Percentiles rank a stretch among this genome's conserved stretches.
Conservation (phyloP, 768 basidiomycete species). For the Pulveroboletus sp. region DNA sequence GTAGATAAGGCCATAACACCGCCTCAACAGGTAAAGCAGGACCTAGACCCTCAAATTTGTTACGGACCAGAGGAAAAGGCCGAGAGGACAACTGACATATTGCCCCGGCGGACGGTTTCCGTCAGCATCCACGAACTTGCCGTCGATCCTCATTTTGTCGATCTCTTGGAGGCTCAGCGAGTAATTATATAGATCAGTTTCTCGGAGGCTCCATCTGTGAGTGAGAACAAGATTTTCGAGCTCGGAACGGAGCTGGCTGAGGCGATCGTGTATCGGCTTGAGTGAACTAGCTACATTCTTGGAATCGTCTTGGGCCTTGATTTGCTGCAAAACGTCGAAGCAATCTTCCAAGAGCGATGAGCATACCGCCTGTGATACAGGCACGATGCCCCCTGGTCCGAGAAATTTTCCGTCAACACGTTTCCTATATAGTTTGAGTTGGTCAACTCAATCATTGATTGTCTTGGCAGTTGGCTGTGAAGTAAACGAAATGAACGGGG, state of each 20-base stretch:
- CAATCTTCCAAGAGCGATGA: constrained; percentile 93
- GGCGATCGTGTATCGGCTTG: constrained; percentile 90
- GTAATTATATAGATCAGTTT: constrained; percentile 93
- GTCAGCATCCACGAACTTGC: constrained; percentile 93
- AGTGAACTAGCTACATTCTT: constrained; percentile 81
- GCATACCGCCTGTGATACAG: constrained; percentile 86
- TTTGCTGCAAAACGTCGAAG: constrained; percentile 93
- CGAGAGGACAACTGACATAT: constrained; percentile 57
- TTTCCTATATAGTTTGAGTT: constrained; percentile 45
- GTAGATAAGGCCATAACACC: constrained; percentile 97
- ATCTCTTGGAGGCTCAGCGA: constrained; percentile 91
- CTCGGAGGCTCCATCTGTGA: constrained; percentile 93
- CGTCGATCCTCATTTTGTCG: constrained; percentile 94
- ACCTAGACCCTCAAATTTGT: constrained; percentile 47
- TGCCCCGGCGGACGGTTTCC: constrained; percentile 91
- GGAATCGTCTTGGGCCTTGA: constrained; percentile 87
- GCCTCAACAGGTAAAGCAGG: constrained; percentile 82
- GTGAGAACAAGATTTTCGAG: constrained; percentile 90
- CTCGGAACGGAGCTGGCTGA: constrained; percentile 79
- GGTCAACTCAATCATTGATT: constrained; percentile 1
- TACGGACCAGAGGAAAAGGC: neutral
- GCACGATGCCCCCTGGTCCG: constrained; percentile 84
- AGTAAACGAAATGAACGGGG: constrained; percentile 24
- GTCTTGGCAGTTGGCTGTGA: constrained; percentile 16
- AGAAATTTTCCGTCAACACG: constrained; percentile 96